Base-by-base conservation (phyloP, 169 alveolate species). In the Plasmodium sp. region DNA sequence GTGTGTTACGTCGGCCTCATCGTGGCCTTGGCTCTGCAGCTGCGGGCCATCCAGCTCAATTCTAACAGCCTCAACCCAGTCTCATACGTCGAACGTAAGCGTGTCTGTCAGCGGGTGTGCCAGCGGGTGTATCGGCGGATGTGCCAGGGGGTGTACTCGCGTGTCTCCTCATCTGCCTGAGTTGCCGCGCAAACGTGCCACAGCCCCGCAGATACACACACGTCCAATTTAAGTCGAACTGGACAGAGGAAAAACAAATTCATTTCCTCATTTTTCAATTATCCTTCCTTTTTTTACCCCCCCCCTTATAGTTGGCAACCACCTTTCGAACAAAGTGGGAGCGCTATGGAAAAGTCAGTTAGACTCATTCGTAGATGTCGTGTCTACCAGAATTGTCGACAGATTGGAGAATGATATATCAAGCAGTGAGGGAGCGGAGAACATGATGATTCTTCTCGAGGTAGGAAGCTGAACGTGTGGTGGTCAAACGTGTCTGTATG, bases 321-420 rank as follows among this genome's bases (percentile, higher is more conserved):
- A 9, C 0, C 39, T 90, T 39, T 90, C 94, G 36, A 79, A 56
- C 74, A 58, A 58, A 90, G 77, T 90, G 43, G 83, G 91, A 12
- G 62, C 43, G 82, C 27, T 27, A 79, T 90, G 94, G 94, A 41
- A 62, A 74, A 90, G n/a, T 22, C 90, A 90, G 9, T 80, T 90
- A 58, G 90, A 90, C 36, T 90, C 94, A 62, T 90, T 90, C 14
- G 22, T 90, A 36, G 94, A 90, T 31, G 54, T 90, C 12, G 94
- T 90, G 36, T 90, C 94, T 80, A 81, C 56, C 48, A 90, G 74
- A 90, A 81, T 90, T 36, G 94, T 90, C 43, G 90, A 90, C 75
- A 90, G 72, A 79, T 62, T 90, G 34, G 94, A 79, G 54, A 71
- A 90, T 14, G 90, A 90, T 3, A 58, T 90, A 80, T 43, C 83